Conservation (phyloP, 805 yeast genomes). For the Zygosaccharomyces lentus region DNA sequence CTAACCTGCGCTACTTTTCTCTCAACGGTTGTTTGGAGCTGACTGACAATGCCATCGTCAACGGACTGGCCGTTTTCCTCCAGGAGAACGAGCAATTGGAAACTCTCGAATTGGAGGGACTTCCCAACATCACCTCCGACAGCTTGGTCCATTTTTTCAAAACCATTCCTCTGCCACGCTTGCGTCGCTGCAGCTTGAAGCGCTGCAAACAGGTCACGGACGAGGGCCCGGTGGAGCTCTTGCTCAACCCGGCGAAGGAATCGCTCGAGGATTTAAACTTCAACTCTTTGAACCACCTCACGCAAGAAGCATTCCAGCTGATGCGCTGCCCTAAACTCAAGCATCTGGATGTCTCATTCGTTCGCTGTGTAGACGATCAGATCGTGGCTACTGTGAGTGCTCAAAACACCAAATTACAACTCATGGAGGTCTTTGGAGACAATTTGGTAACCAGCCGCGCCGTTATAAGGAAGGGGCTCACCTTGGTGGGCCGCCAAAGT, state of each 20-base stretch:
- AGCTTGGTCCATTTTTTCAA: conserved; percentile 58
- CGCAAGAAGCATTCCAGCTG: conserved; percentile 48
- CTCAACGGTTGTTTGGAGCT: conserved; percentile 72
- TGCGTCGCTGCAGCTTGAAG: conserved; percentile 55
- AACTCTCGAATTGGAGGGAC: conserved; percentile 50
- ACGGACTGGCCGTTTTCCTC: conserved; percentile 59
- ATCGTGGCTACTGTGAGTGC: conserved; percentile 53
- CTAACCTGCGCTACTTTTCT: conserved; percentile 49
- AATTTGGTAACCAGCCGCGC: conserved; percentile 61
- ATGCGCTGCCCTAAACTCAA: conserved; percentile 56
- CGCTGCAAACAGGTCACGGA: conserved; percentile 68
- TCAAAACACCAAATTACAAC: conserved; percentile 56
- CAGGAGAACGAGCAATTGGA: conserved; percentile 41
- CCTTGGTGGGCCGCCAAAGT: conserved; percentile 71
- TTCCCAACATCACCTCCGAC: conserved; percentile 66
- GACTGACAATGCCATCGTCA: conserved; percentile 57
- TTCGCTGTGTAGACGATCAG: conserved; percentile 67
- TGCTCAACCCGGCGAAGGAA: conserved; percentile 53
- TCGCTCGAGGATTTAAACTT: conserved; percentile 67
- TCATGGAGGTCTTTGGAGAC: conserved; percentile 78
- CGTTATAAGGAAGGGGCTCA: conserved; percentile 47
- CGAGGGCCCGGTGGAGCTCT: conserved; percentile 51
- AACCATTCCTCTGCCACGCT: conserved; percentile 46
- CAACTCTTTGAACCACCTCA: conserved; percentile 64
- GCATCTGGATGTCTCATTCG: conserved; percentile 73